phyloP scores from a whole-genome alignment of 73 alveolate genomes.

The Tetrahymena borealis region DNA sequence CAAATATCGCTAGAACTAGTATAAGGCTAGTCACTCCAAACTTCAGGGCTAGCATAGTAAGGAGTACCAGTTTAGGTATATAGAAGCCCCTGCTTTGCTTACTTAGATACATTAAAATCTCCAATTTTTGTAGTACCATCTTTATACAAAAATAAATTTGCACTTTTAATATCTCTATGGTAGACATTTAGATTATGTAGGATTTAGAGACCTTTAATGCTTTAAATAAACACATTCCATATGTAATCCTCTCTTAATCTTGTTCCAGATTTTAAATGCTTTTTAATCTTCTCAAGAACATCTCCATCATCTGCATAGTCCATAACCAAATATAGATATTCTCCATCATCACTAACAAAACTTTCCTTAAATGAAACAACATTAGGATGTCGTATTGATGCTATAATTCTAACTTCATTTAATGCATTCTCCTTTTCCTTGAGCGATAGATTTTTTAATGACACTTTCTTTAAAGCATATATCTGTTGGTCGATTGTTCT shows the following conservation, averaged over 20 bases:
- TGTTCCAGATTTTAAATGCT: conserved; percentile 49
- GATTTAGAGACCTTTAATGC: conserved; percentile 62
- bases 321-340: conserved; percentile 54
- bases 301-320: conserved; percentile 76
- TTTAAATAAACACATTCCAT: conserved; percentile 55
- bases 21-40: conserved; percentile 12
- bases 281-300: conserved; percentile 53
- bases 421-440: conserved; percentile 81
- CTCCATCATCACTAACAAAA: conserved; percentile 67
- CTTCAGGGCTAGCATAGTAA: conserved; percentile 76
- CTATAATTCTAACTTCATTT: conserved; percentile 83
- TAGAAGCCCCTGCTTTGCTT: conserved; percentile 17
- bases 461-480: conserved; percentile 81
- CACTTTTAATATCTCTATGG: conserved; percentile 51
- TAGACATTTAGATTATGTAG: conserved; percentile 64
- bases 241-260: conserved; percentile 60
- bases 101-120: conserved; percentile 10
- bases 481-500: conserved; percentile 59
- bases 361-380: conserved; percentile 82
- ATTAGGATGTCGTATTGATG: conserved; percentile 73
- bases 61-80: conserved; percentile 59
- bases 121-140: conserved; percentile 7
- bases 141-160: conserved; percentile 1
- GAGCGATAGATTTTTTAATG: conserved; percentile 60
- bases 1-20: conserved; percentile 96